A percentile compares a stretch with the other conserved stretches of the same genome.
Evolutionary conservation across 441 rosid species (phyloP).

Genomic region (Adansonia grandidieri): DNA sequence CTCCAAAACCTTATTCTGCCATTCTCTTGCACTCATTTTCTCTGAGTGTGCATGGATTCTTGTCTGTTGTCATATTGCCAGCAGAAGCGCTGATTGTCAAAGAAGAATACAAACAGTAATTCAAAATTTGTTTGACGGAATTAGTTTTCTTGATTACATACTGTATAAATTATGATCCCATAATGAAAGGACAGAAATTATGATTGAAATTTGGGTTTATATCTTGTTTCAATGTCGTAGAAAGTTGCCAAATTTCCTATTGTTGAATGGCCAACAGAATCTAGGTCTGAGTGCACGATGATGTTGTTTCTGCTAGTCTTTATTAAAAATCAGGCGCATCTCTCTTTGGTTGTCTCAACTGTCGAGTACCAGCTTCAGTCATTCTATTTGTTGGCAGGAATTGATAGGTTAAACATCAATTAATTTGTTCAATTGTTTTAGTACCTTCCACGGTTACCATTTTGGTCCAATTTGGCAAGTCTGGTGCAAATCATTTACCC

Average conservation of each 20-base stretch:
- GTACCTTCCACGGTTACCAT: not conserved
- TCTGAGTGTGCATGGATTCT: not conserved
- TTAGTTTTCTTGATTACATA: not conserved
- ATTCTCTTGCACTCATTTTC: not conserved
- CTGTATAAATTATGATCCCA: not conserved
- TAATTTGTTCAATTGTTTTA: not conserved
- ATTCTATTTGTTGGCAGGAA: not conserved
- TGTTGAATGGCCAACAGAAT: not conserved
- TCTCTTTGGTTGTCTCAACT: too few species aligned
- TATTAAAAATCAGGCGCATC: not conserved
- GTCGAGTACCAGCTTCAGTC: not conserved
- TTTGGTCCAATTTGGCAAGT: not conserved
- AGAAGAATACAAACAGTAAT: not conserved
- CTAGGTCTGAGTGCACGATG: not conserved
- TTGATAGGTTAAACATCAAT: not conserved
- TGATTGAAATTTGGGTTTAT: not conserved
- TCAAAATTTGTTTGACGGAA: not conserved
- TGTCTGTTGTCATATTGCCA: not conserved
- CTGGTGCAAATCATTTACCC: slow-evolving; percentile 9
- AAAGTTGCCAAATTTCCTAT: not conserved
- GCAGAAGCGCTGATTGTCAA: not conserved
- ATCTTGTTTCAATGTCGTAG: not conserved
- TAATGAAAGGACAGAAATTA: not conserved
- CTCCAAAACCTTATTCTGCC: not conserved
- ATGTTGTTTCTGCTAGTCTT: not conserved